These are phyloP conservation scores for Fusarium pseudograminearum DNA, from an alignment of 2,329 filamentous ascomycete species.

Conservation along the genomic window DNA sequence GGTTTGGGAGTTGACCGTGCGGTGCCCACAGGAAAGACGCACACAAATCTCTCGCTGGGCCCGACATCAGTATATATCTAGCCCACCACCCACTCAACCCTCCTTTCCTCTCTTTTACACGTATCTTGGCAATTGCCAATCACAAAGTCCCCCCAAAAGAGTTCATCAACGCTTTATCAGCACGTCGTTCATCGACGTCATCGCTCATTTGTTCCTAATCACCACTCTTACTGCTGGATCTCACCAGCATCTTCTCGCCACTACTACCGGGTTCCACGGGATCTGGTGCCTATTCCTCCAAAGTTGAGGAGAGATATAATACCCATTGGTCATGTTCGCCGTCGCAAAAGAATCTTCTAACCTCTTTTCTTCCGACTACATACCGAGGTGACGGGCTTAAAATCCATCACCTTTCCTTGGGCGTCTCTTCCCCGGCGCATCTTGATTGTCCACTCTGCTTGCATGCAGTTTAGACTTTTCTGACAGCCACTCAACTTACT, in stretches of 20 bases:
- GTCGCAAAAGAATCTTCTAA: slow-evolving; percentile 65
- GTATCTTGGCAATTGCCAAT: slow-evolving; percentile 57
- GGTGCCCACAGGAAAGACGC: slow-evolving; percentile 36
- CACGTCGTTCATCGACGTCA: slow-evolving; percentile 48
- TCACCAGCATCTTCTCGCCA: slow-evolving; percentile 47
- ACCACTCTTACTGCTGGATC: slow-evolving; percentile 42
- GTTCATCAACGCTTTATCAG: slow-evolving; percentile 31
- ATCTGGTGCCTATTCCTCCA: slow-evolving; percentile 50
- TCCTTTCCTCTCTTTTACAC: slow-evolving; percentile 48
- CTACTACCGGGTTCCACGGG: slow-evolving; percentile 46
- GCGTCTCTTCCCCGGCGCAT: slow-evolving; percentile 52
- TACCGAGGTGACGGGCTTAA: slow-evolving; percentile 70
- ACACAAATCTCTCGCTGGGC: slow-evolving; percentile 39
- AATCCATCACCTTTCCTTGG: slow-evolving; percentile 61
- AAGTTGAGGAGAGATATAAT: slow-evolving; percentile 51
- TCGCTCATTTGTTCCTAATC: slow-evolving; percentile 43
- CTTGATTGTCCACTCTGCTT: slow-evolving; percentile 42
- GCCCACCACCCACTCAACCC: slow-evolving; percentile 48
- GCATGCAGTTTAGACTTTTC: slow-evolving; percentile 42
- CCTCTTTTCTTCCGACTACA: slow-evolving; percentile 70
- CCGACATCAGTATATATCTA: slow-evolving; percentile 51
- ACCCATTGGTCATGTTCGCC: slow-evolving; percentile 66
- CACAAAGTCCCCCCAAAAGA: slow-evolving; percentile 41
- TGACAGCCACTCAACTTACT: slow-evolving; percentile 31
- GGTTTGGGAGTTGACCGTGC: slow-evolving; percentile 42